phyloP scores from a whole-genome alignment of 805 yeast genomes.

The Jamesozyma hellenica region DNA sequence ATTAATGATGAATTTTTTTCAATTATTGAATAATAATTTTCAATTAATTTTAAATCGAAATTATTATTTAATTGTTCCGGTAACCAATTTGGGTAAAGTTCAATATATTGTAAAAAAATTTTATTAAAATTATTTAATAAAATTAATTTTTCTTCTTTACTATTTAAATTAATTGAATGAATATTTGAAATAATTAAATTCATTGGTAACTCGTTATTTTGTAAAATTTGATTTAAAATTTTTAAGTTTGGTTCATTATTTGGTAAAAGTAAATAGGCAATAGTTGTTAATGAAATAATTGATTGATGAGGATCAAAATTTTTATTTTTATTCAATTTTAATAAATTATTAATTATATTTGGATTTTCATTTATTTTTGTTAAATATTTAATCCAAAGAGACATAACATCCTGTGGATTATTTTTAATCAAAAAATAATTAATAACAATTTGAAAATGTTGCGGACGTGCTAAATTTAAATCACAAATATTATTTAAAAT shows the following conservation, averaged over 20 bases:
- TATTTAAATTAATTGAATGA: neutral
- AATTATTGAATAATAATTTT: neutral
- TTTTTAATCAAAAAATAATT: conserved; percentile 12
- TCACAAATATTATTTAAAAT: conserved; percentile 19
- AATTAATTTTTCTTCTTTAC: neutral
- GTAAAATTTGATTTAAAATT: conserved; percentile 18
- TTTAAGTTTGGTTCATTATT: conserved; percentile 14
- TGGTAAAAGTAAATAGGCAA: conserved; percentile 21
- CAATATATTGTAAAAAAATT: conserved; percentile 8
- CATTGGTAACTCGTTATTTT: conserved; percentile 7
- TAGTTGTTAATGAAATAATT: conserved; percentile 16
- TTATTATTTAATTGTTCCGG: conserved; percentile 7
- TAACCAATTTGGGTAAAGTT: conserved; percentile 7
- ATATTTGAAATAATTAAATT: neutral
- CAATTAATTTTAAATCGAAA: conserved; percentile 2
- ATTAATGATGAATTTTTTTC: neutral
- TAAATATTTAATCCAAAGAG: conserved; percentile 26
- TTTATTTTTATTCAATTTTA: conserved; percentile 2
- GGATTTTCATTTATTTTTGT: conserved; percentile 14
- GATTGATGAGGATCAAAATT: conserved; percentile 10
- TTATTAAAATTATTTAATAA: conserved; percentile 4
- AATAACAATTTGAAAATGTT: conserved; percentile 23
- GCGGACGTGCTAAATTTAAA: conserved; percentile 20
- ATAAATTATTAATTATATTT: conserved; percentile 4
- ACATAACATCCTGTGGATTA: conserved; percentile 21